A percentile compares a stretch with the other conserved stretches of the same genome.
These are phyloP conservation scores for Aspergillus alliaceus DNA, from an alignment of 2,329 filamentous ascomycete genomes.

Conservation along the genomic window DNA sequence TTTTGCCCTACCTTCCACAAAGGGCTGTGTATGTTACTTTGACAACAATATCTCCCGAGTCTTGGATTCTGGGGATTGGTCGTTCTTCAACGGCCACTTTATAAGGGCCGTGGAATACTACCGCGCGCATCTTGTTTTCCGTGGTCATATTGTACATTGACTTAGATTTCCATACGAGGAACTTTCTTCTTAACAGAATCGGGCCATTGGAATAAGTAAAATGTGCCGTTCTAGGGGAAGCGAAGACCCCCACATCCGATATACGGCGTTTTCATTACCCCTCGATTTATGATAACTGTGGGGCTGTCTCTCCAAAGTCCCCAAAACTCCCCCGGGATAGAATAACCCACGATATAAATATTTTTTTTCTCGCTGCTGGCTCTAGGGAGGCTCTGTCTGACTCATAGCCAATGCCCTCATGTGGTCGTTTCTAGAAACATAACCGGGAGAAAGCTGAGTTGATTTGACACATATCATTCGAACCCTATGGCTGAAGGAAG, in stretches of 20 bases:
- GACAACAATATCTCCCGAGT: constrained; percentile 74
- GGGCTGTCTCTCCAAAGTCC: not conserved
- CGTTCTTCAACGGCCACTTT: constrained; percentile 76
- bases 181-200: not conserved
- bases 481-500: not conserved
- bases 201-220: not conserved
- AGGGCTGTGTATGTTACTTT: constrained; percentile 81
- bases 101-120: constrained; percentile 78
- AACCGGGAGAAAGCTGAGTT: not conserved
- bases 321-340: not conserved
- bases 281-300: constrained; percentile 1
- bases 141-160: constrained; percentile 24
- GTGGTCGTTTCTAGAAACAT: too few species aligned
- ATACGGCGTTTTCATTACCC: constrained; percentile 4
- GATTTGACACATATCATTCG: constrained; percentile 3
- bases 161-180: not conserved
- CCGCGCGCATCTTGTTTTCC: constrained; percentile 73
- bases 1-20: constrained; percentile 73
- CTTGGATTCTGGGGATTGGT: constrained; percentile 71
- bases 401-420: not conserved
- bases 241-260: constrained; percentile 9
- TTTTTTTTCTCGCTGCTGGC: too few species aligned
- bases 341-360: too few species aligned
- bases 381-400: not conserved
- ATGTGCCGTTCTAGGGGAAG: not conserved